phyloP scores from a whole-genome alignment of 495 filamentous ascomycete species.

The Lasiosphaeria miniovina region DNA sequence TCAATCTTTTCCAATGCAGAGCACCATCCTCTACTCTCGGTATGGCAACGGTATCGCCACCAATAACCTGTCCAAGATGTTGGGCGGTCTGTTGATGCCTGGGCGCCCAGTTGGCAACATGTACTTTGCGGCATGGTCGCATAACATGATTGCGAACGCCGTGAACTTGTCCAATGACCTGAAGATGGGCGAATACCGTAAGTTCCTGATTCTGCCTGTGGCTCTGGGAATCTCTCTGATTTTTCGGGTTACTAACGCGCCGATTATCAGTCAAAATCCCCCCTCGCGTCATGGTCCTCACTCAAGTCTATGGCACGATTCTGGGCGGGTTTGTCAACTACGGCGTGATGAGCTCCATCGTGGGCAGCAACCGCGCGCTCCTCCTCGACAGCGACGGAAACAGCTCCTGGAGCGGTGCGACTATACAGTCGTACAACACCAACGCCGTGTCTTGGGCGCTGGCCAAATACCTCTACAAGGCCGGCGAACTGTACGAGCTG shows the following conservation, averaged over 20 bases:
- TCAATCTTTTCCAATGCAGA: conserved; percentile 9
- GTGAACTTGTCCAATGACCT: conserved; percentile 31
- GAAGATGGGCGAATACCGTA: conserved; percentile 35
- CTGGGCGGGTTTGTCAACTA: conserved; percentile 43
- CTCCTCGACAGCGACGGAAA: conserved; percentile 33
- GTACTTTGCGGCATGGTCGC: conserved; percentile 32
- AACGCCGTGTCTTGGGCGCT: conserved; percentile 41
- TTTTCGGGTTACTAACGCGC: conserved; percentile 11
- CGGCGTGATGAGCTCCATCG: conserved; percentile 39
- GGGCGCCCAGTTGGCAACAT: conserved; percentile 39
- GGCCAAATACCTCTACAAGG: conserved; percentile 40
- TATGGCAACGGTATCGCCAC: conserved; percentile 39
- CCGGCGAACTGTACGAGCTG: conserved; percentile 35
- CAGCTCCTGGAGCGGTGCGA: conserved; percentile 38
- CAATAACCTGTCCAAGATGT: conserved; percentile 40
- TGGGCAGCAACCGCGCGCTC: conserved; percentile 29
- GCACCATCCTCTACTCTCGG: conserved; percentile 30
- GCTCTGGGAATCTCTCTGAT: not conserved
- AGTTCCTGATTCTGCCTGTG: not conserved
- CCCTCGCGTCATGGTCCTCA: conserved; percentile 39
- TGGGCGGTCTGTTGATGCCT: conserved; percentile 34
- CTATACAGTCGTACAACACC: conserved; percentile 38
- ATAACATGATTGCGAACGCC: conserved; percentile 23
- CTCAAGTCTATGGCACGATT: conserved; percentile 42
- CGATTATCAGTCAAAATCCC: conserved; percentile 41